Base-by-base conservation (phyloP, 768 basidiomycete genomes). In the Tulasnella sp. region DNA sequence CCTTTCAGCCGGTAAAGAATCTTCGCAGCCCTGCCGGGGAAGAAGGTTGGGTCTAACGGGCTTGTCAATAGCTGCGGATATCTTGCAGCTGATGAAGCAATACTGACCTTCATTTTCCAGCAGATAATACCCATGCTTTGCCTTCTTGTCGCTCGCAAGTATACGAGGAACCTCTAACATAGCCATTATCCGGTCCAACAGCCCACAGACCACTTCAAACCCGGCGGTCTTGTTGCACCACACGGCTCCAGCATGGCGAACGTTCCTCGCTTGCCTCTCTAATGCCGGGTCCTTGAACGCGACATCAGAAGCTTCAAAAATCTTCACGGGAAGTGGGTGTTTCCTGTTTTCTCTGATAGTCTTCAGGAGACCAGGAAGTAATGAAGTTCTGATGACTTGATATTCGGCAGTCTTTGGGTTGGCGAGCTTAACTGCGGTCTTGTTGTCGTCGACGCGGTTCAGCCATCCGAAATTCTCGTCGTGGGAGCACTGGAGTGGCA, bases 341-440 rank as follows among this genome's bases (percentile, higher is more conserved):
- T 89, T 89, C 53, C 88, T 83, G 74, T 99, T 99, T 74, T 99
- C 96, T 65, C 96, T 85, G 46, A 96, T 76, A 17, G 93, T 96
- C 74, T 99, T 99, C 65, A 99, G 82, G 46, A 99, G 81, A 52
- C 96, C 96, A 12, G 94, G 93, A 5, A 99, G 75, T 55, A 99
- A 83, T 25, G 93, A 91, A 1, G 96, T 97, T 63, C 96, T 87
- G 45, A 98, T 92, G 60, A 98, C 87, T 73, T 99, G 96, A 73
- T 96, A 98, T 70, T 98, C 96, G 64, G 91, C 79, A 22, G 96
- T 91, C 74, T 96, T 97, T 0, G 96, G 96, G 72, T 99, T 99
- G 60, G 87, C 92, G 62, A 98, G 90, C 66, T 86, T 87, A 62
- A 98, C 83, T 1, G 87, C 94, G 21, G 80, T 78, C 34, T 79